phyloP scores from a whole-genome alignment of 352 stramenopile species.

The Hyphochytrium catenoides region DNA sequence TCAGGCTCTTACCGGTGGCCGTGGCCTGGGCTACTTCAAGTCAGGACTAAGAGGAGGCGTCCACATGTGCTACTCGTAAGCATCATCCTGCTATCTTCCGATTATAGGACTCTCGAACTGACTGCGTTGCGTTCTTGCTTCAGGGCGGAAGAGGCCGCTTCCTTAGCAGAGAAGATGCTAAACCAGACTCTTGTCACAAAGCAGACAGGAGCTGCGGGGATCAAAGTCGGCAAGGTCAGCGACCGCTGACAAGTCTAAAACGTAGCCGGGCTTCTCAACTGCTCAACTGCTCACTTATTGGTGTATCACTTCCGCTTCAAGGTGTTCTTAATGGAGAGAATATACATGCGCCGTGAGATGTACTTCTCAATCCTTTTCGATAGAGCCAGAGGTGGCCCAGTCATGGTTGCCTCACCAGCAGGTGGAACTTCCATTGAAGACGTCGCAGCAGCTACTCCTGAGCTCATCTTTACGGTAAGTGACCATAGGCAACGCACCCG shows the following conservation, averaged over 20 bases:
- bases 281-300: conserved; percentile 15
- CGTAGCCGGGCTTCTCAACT: conserved; percentile 12
- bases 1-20: conserved; percentile 86
- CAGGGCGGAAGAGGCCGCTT: conserved; percentile 34
- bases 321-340: conserved; percentile 72
- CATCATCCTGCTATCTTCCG: background rate
- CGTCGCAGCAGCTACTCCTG: conserved; percentile 73
- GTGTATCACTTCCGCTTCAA: conserved; percentile 10
- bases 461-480: conserved; percentile 75
- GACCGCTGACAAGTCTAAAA: conserved; percentile 11
- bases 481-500: too few species aligned
- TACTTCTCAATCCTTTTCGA: conserved; percentile 98
- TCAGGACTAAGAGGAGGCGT: conserved; percentile 93
- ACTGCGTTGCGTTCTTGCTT: background rate
- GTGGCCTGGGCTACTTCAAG: conserved; percentile 84
- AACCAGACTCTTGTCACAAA: conserved; percentile 89
- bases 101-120: background rate
- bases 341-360: conserved; percentile 86
- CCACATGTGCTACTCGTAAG: conserved; percentile 75
- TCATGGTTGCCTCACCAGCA: conserved; percentile 80
- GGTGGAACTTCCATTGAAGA: conserved; percentile 93
- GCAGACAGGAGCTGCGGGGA: conserved; percentile 64
- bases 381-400: conserved; percentile 71
- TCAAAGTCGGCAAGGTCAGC: conserved; percentile 65
- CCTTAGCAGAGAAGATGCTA: conserved; percentile 67